Evolutionary conservation across 768 basidiomycete genomes (phyloP).

Genomic region (Lactifluus pinguis): DNA sequence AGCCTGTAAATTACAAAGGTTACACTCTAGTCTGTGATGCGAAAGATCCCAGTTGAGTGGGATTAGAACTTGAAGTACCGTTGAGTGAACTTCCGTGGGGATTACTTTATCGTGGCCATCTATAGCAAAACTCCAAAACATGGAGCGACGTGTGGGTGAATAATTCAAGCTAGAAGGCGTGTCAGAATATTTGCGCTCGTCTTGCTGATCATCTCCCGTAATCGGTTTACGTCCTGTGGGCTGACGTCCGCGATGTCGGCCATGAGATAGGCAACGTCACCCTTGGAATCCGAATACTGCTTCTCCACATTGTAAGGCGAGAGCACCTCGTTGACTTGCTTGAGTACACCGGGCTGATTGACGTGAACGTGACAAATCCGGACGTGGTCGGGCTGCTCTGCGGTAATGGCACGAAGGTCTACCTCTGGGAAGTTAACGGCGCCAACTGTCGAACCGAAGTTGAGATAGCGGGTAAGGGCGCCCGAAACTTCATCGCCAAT

Average conservation of each 20-base stretch:
- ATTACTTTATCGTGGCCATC: neutral
- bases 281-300: slow-evolving; percentile 97
- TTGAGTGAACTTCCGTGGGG: slow-evolving; percentile 2
- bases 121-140: neutral
- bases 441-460: slow-evolving; percentile 82
- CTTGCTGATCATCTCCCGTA: slow-evolving; percentile 68
- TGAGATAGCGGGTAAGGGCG: slow-evolving; percentile 81
- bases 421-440: slow-evolving; percentile 99
- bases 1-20: slow-evolving; percentile 8
- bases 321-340: slow-evolving; percentile 87
- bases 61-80: neutral
- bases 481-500: slow-evolving; percentile 92
- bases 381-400: slow-evolving; percentile 70
- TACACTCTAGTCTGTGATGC: neutral
- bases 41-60: slow-evolving; percentile 17
- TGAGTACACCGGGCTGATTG: slow-evolving; percentile 93
- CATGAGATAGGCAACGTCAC: slow-evolving; percentile 89
- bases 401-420: slow-evolving; percentile 84
- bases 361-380: slow-evolving; percentile 93
- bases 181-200: slow-evolving; percentile 88
- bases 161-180: slow-evolving; percentile 54
- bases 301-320: slow-evolving; percentile 98
- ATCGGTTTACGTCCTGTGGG: slow-evolving; percentile 62
- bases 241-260: slow-evolving; percentile 94
- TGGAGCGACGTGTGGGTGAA: neutral